Conservation (phyloP, 768 basidiomycete genomes). For the Guyanaporus albipodus region DNA sequence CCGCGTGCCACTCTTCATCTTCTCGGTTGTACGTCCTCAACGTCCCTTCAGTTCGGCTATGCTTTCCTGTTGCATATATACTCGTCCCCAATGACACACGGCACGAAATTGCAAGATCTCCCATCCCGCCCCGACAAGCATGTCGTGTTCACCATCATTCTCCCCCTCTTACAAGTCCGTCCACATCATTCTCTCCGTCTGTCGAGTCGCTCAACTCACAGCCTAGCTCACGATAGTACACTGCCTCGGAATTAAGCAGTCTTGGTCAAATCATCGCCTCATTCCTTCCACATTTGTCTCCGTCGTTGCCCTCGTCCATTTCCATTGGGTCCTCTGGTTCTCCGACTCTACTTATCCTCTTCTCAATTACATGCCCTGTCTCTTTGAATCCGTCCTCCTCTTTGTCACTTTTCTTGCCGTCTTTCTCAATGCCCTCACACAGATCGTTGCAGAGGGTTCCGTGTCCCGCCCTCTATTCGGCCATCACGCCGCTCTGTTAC, state of each 20-base stretch:
- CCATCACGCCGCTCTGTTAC: constrained; percentile 36
- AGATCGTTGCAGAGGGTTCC: constrained; percentile 58
- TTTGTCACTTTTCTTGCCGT: constrained; percentile 55
- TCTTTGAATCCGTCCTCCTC: constrained; percentile 64
- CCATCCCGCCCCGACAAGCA: constrained; percentile 71
- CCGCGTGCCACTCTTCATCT: constrained; percentile 1
- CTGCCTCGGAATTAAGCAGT: constrained; percentile 57
- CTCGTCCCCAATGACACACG: constrained; percentile 60
- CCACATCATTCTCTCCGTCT: not conserved
- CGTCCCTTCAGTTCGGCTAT: constrained; percentile 57
- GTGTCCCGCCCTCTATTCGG: constrained; percentile 61
- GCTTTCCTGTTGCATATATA: constrained; percentile 74
- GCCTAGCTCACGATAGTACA: constrained; percentile 60
- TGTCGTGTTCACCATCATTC: constrained; percentile 63
- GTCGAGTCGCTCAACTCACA: not conserved
- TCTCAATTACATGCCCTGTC: constrained; percentile 68
- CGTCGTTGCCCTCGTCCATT: constrained; percentile 58
- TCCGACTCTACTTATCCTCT: constrained; percentile 55
- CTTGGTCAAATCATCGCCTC: constrained; percentile 64
- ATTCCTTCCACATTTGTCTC: constrained; percentile 64
- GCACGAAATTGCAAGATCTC: constrained; percentile 35
- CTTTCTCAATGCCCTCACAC: constrained; percentile 58
- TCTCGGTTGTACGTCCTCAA: not conserved
- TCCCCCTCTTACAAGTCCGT: constrained; percentile 69
- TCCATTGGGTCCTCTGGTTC: constrained; percentile 56